These are phyloP conservation scores for Helotiales sp. DNA, from an alignment of 2,329 filamentous ascomycete genomes.

Conservation along the genomic window DNA sequence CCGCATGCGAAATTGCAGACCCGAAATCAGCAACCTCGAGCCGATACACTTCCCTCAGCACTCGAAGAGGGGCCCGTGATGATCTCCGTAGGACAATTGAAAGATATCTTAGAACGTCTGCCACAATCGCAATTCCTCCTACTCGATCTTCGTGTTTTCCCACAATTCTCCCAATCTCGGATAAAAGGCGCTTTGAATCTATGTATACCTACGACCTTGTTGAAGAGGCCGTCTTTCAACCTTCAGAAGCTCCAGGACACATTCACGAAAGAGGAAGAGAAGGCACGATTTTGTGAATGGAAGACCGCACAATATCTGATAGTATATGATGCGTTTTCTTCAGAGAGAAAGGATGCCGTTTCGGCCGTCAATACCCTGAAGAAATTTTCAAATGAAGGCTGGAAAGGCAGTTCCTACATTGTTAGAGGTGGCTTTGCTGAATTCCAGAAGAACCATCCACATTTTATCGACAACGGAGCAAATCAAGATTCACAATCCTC, in stretches of 20 bases:
- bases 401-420: conserved; percentile 70
- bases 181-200: conserved; percentile 84
- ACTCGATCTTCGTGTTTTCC: conserved; percentile 83
- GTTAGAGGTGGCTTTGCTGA: conserved; percentile 79
- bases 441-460: conserved; percentile 68
- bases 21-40: conserved; percentile 34
- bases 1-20: conserved; percentile 32
- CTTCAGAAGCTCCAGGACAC: conserved; percentile 85
- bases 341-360: conserved; percentile 76
- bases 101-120: conserved; percentile 51
- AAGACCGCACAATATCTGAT: conserved; percentile 72
- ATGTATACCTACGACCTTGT: conserved; percentile 89
- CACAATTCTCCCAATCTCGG: conserved; percentile 74
- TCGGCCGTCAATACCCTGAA: conserved; percentile 85
- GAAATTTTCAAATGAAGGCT: conserved; percentile 88
- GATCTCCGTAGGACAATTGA: conserved; percentile 55
- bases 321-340: conserved; percentile 81
- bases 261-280: conserved; percentile 71
- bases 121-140: conserved; percentile 52
- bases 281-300: conserved; percentile 76
- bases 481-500: conserved; percentile 36
- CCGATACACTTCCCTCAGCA: conserved; percentile 54
- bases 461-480: conserved; percentile 57
- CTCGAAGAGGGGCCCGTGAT: conserved; percentile 50
- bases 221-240: conserved; percentile 90